These are phyloP conservation scores for Sporothrix pseudoabietina DNA, from an alignment of 2,329 filamentous ascomycete genomes.

Conservation along the genomic window DNA sequence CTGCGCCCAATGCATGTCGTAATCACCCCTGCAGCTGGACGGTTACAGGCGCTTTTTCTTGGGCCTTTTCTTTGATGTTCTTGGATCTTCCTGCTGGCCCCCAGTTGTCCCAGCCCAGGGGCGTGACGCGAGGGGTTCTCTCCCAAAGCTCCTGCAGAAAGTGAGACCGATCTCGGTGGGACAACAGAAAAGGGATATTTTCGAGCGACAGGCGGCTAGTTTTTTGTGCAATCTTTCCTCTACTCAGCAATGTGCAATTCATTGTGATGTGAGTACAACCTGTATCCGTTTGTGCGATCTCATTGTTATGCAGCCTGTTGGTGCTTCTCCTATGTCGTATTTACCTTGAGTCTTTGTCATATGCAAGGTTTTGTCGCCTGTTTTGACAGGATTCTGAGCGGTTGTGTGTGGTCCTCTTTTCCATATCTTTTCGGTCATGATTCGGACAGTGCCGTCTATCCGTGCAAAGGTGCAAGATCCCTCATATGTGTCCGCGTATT, in stretches of 20 bases:
- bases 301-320: neutral
- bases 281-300: neutral
- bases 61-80: neutral
- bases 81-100: neutral
- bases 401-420: neutral
- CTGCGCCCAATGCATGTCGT: constrained; percentile 5
- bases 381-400: neutral
- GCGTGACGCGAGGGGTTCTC: neutral
- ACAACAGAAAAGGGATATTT: neutral
- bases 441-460: neutral
- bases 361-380: neutral
- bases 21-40: constrained; percentile 17
- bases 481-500: neutral
- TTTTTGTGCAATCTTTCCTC: neutral
- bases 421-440: neutral
- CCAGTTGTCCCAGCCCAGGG: neutral
- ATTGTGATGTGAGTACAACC: neutral
- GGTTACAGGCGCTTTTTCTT: neutral
- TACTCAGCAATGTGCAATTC: neutral
- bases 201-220: neutral
- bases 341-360: neutral
- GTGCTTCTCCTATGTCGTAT: neutral
- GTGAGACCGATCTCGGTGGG: constrained; percentile 1
- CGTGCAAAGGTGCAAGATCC: neutral
- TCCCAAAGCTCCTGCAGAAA: neutral